A percentile compares a stretch with the other conserved stretches of the same genome.
These are phyloP conservation scores for Ampelocalamus luodianensis DNA, from an alignment of 176 grass and related monocot genomes.

Conservation along the genomic window DNA sequence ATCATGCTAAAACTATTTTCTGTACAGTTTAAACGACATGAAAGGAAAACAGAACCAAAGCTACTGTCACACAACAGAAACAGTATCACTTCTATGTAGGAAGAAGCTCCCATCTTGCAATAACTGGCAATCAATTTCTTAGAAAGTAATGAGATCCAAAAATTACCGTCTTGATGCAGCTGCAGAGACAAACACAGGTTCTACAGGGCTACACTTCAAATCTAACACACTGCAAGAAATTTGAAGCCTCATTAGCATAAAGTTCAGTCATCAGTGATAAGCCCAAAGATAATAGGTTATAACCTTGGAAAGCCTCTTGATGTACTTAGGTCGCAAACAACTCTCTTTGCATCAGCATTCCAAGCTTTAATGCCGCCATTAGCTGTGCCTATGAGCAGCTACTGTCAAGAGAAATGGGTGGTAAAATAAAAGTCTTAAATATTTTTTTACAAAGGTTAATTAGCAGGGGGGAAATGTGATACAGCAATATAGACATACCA, in stretches of 20 bases:
- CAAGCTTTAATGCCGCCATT: conserved; percentile 99
- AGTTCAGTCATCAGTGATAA: conserved; percentile 7
- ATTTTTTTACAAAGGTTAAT: conserved; percentile 42
- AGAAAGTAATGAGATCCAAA: conserved; percentile 26
- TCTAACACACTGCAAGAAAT: conserved; percentile 78
- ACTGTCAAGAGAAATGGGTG: conserved; percentile 80
- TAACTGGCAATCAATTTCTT: conserved; percentile 31
- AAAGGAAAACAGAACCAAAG: neutral
- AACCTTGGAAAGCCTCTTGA: conserved; percentile 93
- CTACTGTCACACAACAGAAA: conserved; percentile 1
- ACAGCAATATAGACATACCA: conserved; percentile 58
- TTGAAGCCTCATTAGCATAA: conserved; percentile 41
- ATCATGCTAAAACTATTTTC: neutral
- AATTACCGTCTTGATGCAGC: conserved; percentile 90
- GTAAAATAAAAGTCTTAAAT: conserved; percentile 50
- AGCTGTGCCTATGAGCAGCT: conserved; percentile 97
- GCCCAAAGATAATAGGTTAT: conserved; percentile 15
- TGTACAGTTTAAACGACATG: conserved; percentile 16
- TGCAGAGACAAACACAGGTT: conserved; percentile 94
- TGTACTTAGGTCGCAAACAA: conserved; percentile 90
- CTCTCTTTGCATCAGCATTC: conserved; percentile 99
- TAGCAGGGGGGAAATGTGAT: conserved; percentile 9
- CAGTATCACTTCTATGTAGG: neutral
- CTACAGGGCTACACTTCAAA: conserved; percentile 97
- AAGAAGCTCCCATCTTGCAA: conserved; percentile 20